phyloP scores from a whole-genome alignment of 2,329 filamentous ascomycete genomes.

The Beauveria sp. region DNA sequence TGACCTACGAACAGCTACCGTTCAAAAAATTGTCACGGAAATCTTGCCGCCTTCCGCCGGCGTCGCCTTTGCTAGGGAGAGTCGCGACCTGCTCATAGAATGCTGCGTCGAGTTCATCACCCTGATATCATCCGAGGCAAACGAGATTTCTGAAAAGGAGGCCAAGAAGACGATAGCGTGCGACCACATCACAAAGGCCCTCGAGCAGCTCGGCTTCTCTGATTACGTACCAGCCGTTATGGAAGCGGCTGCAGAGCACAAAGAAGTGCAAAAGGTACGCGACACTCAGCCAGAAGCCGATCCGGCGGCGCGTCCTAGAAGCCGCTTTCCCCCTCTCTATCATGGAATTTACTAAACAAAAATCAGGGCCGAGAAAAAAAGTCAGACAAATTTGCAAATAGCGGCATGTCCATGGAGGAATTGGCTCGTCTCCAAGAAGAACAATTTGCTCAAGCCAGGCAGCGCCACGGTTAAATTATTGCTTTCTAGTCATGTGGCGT shows the following conservation, averaged over 20 bases:
- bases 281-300: slow-evolving; percentile 16
- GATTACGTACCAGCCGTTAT: slow-evolving; percentile 87
- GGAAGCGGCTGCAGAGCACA: slow-evolving; percentile 83
- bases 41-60: slow-evolving; percentile 71
- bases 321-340: not conserved
- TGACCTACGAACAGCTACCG: slow-evolving; percentile 45
- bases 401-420: slow-evolving; percentile 85
- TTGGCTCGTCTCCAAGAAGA: slow-evolving; percentile 83
- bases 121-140: slow-evolving; percentile 94
- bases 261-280: slow-evolving; percentile 80
- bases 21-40: slow-evolving; percentile 86
- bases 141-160: slow-evolving; percentile 97
- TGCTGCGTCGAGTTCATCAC: slow-evolving; percentile 99
- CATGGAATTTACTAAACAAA: slow-evolving; percentile 48
- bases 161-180: slow-evolving; percentile 98
- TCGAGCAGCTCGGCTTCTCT: slow-evolving; percentile 84
- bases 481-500: not conserved
- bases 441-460: slow-evolving; percentile 69
- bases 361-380: slow-evolving; percentile 86
- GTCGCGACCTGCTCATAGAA: slow-evolving; percentile 90
- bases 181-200: slow-evolving; percentile 92
- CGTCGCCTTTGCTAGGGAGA: slow-evolving; percentile 88
- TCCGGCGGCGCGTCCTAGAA: slow-evolving; percentile 40
- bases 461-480: slow-evolving; percentile 26
- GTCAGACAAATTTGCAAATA: slow-evolving; percentile 92